phyloP scores from a whole-genome alignment of 257 asterid genomes.

The Cinchona pubescens region DNA sequence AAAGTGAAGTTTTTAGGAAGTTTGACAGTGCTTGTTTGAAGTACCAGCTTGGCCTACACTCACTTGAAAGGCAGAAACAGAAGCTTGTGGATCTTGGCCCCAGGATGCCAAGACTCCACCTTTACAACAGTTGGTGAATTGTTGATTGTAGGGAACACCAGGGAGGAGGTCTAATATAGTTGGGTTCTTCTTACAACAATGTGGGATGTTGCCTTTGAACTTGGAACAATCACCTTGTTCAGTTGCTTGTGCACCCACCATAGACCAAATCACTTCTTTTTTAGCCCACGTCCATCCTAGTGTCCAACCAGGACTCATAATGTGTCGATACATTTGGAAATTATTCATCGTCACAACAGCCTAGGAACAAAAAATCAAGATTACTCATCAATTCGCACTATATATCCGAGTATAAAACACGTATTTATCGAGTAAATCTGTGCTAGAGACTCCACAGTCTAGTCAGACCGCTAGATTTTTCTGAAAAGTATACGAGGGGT shows the following conservation, averaged over 20 bases:
- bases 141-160: slow-evolving; percentile 26
- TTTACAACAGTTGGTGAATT: slow-evolving; percentile 31
- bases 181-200: slow-evolving; percentile 22
- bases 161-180: slow-evolving; percentile 28
- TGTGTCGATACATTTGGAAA: slow-evolving; percentile 29
- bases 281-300: slow-evolving; percentile 34
- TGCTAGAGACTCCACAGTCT: too few species aligned
- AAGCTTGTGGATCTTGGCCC: slow-evolving; percentile 18
- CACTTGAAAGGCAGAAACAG: slow-evolving; percentile 24
- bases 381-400: neutral
- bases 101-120: slow-evolving; percentile 21
- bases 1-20: slow-evolving; percentile 32
- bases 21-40: slow-evolving; percentile 18
- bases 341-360: slow-evolving; percentile 51
- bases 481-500: too few species aligned
- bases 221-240: slow-evolving; percentile 32
- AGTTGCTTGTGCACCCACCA: slow-evolving; percentile 28
- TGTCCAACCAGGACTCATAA: slow-evolving; percentile 30
- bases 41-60: slow-evolving; percentile 24
- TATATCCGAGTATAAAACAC: neutral
- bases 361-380: slow-evolving; percentile 25
- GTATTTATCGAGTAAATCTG: too few species aligned
- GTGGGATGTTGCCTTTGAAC: slow-evolving; percentile 25
- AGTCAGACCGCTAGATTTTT: too few species aligned
- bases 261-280: slow-evolving; percentile 25